These are phyloP conservation scores for Pleurotus platypus DNA, from an alignment of 768 basidiomycete genomes.

Conservation along the genomic window DNA sequence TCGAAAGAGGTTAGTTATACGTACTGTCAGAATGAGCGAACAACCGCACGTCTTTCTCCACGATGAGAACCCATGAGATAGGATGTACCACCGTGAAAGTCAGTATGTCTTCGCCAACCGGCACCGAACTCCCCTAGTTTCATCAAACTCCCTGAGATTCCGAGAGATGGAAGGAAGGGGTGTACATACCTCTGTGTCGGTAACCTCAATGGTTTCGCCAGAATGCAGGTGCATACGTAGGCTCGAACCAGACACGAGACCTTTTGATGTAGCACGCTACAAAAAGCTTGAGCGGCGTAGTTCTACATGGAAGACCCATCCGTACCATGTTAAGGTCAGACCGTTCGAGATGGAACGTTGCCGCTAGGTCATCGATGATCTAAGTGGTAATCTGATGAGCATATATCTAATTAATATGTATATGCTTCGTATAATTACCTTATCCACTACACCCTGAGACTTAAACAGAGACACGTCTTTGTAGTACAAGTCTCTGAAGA, in stretches of 20 bases:
- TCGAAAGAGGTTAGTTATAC: constrained; percentile 1
- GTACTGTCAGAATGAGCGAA: background rate
- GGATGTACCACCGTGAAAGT: constrained; percentile 51
- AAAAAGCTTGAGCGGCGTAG: constrained; percentile 1
- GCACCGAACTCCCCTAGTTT: constrained; percentile 70
- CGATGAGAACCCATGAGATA: constrained; percentile 75
- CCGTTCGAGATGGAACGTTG: constrained; percentile 70
- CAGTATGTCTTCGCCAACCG: constrained; percentile 67
- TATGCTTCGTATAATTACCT: constrained; percentile 35
- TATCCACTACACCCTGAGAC: constrained; percentile 75
- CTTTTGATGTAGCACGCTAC: constrained; percentile 88
- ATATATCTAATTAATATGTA: background rate
- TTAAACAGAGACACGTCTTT: constrained; percentile 78
- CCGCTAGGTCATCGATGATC: constrained; percentile 89
- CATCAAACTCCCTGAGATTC: constrained; percentile 1
- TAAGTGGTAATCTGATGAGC: constrained; percentile 22
- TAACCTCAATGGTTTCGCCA: constrained; percentile 48
- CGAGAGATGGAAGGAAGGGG: no score
- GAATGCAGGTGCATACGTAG: constrained; percentile 53
- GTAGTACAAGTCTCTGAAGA: constrained; percentile 80
- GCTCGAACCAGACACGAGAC: constrained; percentile 71
- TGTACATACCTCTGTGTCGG: constrained; percentile 54
- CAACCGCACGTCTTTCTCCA: constrained; percentile 85
- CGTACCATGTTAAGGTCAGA: constrained; percentile 78
- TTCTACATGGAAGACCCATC: background rate